These are phyloP conservation scores for Aegilops sharonensis DNA, from an alignment of 176 grass and related monocot species.

Conservation along the genomic window DNA sequence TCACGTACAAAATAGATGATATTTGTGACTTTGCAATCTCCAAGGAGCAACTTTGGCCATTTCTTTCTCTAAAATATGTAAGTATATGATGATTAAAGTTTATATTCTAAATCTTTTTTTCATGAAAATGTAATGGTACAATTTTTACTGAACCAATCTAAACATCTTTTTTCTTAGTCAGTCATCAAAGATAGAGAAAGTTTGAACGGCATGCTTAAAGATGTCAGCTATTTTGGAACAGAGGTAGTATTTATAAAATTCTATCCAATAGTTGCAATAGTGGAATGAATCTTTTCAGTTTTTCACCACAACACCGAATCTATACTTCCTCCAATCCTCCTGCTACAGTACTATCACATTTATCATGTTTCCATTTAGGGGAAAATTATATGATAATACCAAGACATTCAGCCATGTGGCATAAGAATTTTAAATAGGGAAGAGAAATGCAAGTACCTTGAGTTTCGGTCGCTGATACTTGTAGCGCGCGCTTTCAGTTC, in stretches of 20 bases:
- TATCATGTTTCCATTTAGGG: not conserved
- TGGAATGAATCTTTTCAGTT: not conserved
- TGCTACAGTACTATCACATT: not conserved
- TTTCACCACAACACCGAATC: not conserved
- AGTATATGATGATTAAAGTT: not conserved
- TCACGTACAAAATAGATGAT: not conserved
- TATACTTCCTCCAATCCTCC: not conserved
- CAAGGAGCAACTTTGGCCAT: not conserved
- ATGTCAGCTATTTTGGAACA: not conserved
- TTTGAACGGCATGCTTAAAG: not conserved
- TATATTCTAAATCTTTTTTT: not conserved
- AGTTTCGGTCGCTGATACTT: slow-evolving; percentile 27
- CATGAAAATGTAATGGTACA: not conserved
- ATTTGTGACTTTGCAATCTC: not conserved
- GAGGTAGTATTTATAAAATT: not conserved
- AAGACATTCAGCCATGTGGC: not conserved
- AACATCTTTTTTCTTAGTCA: not conserved
- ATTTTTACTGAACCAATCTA: not conserved
- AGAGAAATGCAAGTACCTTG: not conserved
- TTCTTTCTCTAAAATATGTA: not conserved
- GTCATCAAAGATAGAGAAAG: not conserved
- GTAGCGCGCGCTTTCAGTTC: slow-evolving; percentile 16
- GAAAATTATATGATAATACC: not conserved
- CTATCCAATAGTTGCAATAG: not conserved
- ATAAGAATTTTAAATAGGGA: not conserved